A percentile compares a stretch with the other conserved stretches of the same genome.
Evolutionary conservation across 2,329 filamentous ascomycete species (phyloP).

Genomic region (Colletotrichum sp.): DNA sequence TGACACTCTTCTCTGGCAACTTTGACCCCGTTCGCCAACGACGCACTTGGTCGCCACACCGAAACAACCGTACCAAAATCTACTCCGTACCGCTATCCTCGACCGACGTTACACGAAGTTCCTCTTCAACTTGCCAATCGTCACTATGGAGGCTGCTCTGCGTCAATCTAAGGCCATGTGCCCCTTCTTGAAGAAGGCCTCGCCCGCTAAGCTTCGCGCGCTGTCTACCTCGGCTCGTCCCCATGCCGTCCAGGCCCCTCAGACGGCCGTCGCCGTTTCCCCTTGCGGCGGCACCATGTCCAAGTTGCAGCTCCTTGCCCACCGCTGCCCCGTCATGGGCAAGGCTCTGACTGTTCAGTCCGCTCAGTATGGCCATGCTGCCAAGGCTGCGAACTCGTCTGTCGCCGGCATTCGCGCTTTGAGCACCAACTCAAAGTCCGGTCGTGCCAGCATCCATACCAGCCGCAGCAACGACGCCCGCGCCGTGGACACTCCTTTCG

Average conservation of each 20-base stretch:
- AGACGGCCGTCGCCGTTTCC: constrained; percentile 63
- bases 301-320: constrained; percentile 91
- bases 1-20: constrained; percentile 11
- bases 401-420: constrained; percentile 56
- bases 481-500: constrained; percentile 67
- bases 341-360: constrained; percentile 92
- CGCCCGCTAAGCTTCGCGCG: constrained; percentile 87
- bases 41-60: constrained; percentile 7
- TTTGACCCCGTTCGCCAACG: not conserved
- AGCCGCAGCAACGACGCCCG: constrained; percentile 78
- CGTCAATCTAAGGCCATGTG: constrained; percentile 97
- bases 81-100: not conserved
- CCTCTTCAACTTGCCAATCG: not conserved
- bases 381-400: constrained; percentile 43
- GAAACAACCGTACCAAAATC: not conserved
- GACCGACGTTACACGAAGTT: not conserved
- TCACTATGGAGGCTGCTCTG: constrained; percentile 87
- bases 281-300: constrained; percentile 93
- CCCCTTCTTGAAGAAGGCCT: constrained; percentile 95
- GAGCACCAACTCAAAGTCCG: constrained; percentile 54
- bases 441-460: constrained; percentile 82
- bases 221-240: constrained; percentile 75
- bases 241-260: constrained; percentile 36
- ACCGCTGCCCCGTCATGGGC: constrained; percentile 98
- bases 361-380: constrained; percentile 54